Conservation (phyloP, 805 yeast genomes). For the Tetrapisispora iriomotensis region DNA sequence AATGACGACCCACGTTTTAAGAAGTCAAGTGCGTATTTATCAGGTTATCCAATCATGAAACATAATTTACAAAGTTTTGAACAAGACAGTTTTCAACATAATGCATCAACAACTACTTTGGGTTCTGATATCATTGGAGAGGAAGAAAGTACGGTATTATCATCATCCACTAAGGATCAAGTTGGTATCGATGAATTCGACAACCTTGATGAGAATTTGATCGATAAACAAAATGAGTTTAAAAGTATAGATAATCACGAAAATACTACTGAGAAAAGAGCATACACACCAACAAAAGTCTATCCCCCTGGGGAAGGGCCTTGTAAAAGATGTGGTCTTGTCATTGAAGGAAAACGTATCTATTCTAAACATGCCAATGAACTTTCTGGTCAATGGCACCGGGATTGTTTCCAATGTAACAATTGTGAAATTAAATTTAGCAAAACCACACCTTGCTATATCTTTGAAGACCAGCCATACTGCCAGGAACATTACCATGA, state of each 20-base stretch:
- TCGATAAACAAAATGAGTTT: background rate
- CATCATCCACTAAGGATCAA: too few relatives aligned
- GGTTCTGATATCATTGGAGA: too few relatives aligned
- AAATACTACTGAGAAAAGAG: background rate
- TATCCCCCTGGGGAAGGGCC: slow-evolving; percentile 63
- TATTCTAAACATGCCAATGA: slow-evolving; percentile 64
- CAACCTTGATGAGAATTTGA: background rate
- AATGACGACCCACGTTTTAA: slow-evolving; percentile 8
- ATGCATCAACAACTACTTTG: too few relatives aligned
- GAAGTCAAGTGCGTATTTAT: slow-evolving; percentile 30
- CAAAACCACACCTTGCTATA: slow-evolving; percentile 62
- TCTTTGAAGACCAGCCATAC: slow-evolving; percentile 66
- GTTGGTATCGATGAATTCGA: background rate
- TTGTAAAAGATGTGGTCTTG: slow-evolving; percentile 60
- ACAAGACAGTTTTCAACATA: background rate
- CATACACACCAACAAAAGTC: slow-evolving; percentile 5
- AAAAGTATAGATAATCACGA: background rate
- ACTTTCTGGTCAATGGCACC: slow-evolving; percentile 88
- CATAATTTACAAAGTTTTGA: background rate
- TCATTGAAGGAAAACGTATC: slow-evolving; percentile 56
- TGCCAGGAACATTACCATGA: slow-evolving; percentile 71
- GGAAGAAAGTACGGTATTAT: too few relatives aligned
- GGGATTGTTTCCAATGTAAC: slow-evolving; percentile 70
- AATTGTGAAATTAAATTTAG: slow-evolving; percentile 49
- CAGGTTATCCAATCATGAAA: slow-evolving; percentile 15